phyloP scores from a whole-genome alignment of 2,329 filamentous ascomycete genomes.

The Aspergillus oerlinghausenensis region DNA sequence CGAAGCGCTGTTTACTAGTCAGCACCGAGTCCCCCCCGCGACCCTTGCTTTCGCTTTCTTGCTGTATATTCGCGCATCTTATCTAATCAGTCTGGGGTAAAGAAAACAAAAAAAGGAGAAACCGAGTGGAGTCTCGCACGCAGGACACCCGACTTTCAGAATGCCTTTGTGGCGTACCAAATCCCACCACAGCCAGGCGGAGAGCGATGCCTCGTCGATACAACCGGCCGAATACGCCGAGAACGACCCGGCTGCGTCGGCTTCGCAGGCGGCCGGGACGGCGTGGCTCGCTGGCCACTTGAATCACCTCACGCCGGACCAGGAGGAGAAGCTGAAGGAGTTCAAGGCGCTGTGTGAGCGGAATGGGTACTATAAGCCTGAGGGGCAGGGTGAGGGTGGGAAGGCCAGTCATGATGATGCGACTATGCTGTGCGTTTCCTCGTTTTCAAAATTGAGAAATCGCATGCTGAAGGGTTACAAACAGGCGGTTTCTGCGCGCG shows the following conservation, averaged over 20 bases:
- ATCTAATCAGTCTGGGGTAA: not conserved
- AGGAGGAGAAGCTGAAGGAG: constrained; percentile 61
- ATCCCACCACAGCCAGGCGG: constrained; percentile 23
- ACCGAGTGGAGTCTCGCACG: not conserved
- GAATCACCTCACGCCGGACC: constrained; percentile 66
- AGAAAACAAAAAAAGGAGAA: not conserved
- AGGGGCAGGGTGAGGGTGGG: constrained; percentile 25
- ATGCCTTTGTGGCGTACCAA: constrained; percentile 31
- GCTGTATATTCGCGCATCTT: not conserved
- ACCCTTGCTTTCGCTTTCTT: not conserved
- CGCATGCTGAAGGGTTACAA: not conserved
- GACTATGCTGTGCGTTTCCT: constrained; percentile 41
- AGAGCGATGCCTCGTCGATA: constrained; percentile 22
- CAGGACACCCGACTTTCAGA: not conserved
- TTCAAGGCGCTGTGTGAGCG: constrained; percentile 69
- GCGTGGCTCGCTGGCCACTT: constrained; percentile 61
- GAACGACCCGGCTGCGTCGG: constrained; percentile 34
- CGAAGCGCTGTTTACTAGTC: not conserved
- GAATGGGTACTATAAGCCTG: constrained; percentile 51
- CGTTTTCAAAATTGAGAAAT: not conserved
- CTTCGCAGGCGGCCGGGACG: constrained; percentile 31
- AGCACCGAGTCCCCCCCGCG: no score
- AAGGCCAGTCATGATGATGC: constrained; percentile 45
- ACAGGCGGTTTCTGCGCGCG: constrained; percentile 78
- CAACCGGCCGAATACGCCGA: constrained; percentile 21